Conservation (phyloP, 2,329 filamentous ascomycete species). For the Nothophaeocryptopus gaeumannii region DNA sequence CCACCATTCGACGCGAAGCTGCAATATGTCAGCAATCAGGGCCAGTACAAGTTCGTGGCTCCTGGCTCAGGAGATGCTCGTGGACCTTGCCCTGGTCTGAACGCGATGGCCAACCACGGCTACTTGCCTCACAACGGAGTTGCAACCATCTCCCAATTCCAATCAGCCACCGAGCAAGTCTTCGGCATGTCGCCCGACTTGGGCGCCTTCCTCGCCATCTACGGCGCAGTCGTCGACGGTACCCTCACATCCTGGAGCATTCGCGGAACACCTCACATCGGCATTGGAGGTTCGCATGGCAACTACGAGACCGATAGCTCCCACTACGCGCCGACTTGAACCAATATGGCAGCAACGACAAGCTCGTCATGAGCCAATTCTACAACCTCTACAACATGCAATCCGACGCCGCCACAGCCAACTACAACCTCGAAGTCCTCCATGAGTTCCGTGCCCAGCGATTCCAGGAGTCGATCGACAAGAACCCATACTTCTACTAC, state of each 20-base stretch:
- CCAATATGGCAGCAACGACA: slow-evolving; percentile 26
- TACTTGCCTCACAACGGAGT: slow-evolving; percentile 36
- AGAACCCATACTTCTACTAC: slow-evolving; percentile 23
- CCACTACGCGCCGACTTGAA: slow-evolving; percentile 35
- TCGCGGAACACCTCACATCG: slow-evolving; percentile 26
- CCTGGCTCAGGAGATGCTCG: slow-evolving; percentile 31
- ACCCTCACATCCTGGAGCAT: slow-evolving; percentile 30
- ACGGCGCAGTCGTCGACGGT: slow-evolving; percentile 36
- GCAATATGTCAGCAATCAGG: slow-evolving; percentile 28
- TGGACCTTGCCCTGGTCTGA: slow-evolving; percentile 36
- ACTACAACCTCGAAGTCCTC: slow-evolving; percentile 35
- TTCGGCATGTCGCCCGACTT: slow-evolving; percentile 35
- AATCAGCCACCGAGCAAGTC: slow-evolving; percentile 25
- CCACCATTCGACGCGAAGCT: slow-evolving; percentile 30
- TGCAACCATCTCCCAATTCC: slow-evolving; percentile 34
- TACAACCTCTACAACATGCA: slow-evolving; percentile 29
- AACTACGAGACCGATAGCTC: slow-evolving; percentile 38
- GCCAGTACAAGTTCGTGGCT: slow-evolving; percentile 21
- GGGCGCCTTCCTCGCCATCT: slow-evolving; percentile 33
- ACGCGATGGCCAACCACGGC: slow-evolving; percentile 35
- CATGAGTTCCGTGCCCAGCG: slow-evolving; percentile 28
- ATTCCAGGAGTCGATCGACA: slow-evolving; percentile 23
- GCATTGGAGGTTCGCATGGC: slow-evolving; percentile 31
- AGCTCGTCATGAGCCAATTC: slow-evolving; percentile 24
- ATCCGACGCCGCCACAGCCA: slow-evolving; percentile 24